Percentiles rank a stretch among this genome's conserved stretches.
phyloP scores from a whole-genome alignment of 2,329 filamentous ascomycete genomes.

The Colletotrichum orchidophilum region DNA sequence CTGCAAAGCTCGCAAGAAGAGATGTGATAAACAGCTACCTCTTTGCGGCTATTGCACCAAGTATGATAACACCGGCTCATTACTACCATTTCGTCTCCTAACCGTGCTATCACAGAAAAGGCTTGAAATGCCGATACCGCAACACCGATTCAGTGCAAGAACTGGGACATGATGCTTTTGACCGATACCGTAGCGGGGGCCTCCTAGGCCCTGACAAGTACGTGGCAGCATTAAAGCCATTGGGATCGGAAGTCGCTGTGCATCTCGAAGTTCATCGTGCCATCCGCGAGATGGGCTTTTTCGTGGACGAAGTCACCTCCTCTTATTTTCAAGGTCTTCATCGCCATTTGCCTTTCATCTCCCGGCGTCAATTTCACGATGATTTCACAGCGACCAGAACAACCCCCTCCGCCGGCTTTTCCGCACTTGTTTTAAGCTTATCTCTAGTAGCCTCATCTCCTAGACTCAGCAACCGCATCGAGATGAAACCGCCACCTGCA shows the following conservation, averaged over 20 bases:
- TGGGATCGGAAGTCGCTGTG: not conserved
- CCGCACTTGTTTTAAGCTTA: not conserved
- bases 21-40: conserved; percentile 29
- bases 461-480: not conserved
- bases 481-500: not conserved
- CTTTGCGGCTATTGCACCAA: conserved; percentile 23
- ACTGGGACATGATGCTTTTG: not conserved
- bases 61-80: not conserved
- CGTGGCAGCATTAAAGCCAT: not conserved
- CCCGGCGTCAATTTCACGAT: conserved; percentile 39
- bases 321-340: conserved; percentile 43
- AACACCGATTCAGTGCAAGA: not conserved
- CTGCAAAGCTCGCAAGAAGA: conserved; percentile 33
- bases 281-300: conserved; percentile 3
- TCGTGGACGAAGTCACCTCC: conserved; percentile 38
- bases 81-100: not conserved
- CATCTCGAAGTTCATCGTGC: not conserved
- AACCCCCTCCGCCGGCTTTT: conserved; percentile 8
- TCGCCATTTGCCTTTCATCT: conserved; percentile 40
- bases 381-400: conserved; percentile 34
- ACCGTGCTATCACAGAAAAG: not conserved
- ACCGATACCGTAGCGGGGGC: no score
- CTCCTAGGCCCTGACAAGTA: not conserved
- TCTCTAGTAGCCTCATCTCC: not conserved
- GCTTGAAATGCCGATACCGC: not conserved